Evolutionary conservation across 1,139 yeast species (phyloP), one percentile per base, ranked within the genome.

Genomic region (Kluyveromyces marxianus): DNA sequence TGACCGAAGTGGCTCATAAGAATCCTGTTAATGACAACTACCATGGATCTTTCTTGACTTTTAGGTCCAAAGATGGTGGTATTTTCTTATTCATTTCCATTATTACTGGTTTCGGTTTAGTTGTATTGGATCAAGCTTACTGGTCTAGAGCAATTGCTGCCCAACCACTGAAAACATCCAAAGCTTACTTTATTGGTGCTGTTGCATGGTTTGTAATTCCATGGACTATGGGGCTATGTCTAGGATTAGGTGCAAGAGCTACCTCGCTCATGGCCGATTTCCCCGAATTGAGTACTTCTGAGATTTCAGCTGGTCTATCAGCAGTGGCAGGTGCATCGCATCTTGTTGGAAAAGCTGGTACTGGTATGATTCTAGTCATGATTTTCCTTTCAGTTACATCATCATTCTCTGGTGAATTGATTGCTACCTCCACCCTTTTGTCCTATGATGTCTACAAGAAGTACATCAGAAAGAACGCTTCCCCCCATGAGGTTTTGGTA

Each of bases 371-470:
- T 33, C 53, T 74, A 42, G 57, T 72, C 37, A 70, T 73, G 72
- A 69, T 75, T 4, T 75, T 74, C 65, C 63, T 75, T 58, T 70
- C 78, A 2, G 75, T 70, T 4, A 73, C 78, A 2, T 71, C 78
- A 2, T 72, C 79, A 1, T 67, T 70, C 50, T 70, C 77, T 3
- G 73, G 76, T 28, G 78, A 75, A 52, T 56, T 71, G 39, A 72
- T 75, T 50, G 76, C 77, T 4, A 67, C 73, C 4, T 71, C 77
- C 0, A 70, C 79, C 1, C 59, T 74, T 42, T 51, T 69, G 35
- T 70, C 78, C 0, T 72, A 71, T 50, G 79, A 75, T 55, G 60
- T 74, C 39, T 75, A 68, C 63, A 71, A 71, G 55, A 65, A 70
- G 36, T 75, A 74, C 55, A 51, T 71, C 44, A 69, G 69, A 33